Base-by-base conservation (phyloP, 2,329 filamentous ascomycete species). In the Salinomyces thailandicus region DNA sequence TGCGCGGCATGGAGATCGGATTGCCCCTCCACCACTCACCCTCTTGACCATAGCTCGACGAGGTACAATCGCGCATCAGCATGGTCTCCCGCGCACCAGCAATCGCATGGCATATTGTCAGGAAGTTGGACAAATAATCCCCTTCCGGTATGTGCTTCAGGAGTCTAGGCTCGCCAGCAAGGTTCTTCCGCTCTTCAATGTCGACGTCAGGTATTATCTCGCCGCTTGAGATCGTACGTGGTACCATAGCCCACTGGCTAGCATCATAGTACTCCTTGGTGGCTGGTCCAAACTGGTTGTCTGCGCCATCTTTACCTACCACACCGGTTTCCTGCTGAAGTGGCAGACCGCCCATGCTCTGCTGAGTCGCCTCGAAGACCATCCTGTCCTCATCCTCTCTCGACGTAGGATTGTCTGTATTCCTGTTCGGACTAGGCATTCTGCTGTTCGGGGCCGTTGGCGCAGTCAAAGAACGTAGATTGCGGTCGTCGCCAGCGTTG, bases 51-150 rank as follows among this genome's bases (percentile, higher is more conserved):
- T 79, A 79, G 39, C 70, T 62, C 2, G 57, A 50, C 16, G 66
- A 54, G 5, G 62, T 47, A 17, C 64, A 56, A 5, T 60, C 58
- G n/a, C 67, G 61, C 27, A 67, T 53, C 9, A 79, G 54, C 7
- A 79, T 60, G 6, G 70, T 68, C 49, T 77, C 73, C 38, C 74
- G 65, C 14, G 69, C 71, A 18, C 71, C 57, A 3, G 75, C 74
- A 37, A 79, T 76, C 14, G 69, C 64, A 49, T 77, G 72, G n/a
- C 76, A 62, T 39, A 80, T 77, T 4, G 73, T 76, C 29, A 80
- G 49, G 14, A 78, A 58, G 3, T 68, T 69, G 18, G 71, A 67
- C n/a, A 77, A 58, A 47, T 73, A 73, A 39, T 72, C 63, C 28
- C 61, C 63, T 29, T 66, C 62, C 9, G 67, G 62, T 2, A 69